phyloP scores from a whole-genome alignment of 768 basidiomycete species.

The Hypholoma sublateritium region DNA sequence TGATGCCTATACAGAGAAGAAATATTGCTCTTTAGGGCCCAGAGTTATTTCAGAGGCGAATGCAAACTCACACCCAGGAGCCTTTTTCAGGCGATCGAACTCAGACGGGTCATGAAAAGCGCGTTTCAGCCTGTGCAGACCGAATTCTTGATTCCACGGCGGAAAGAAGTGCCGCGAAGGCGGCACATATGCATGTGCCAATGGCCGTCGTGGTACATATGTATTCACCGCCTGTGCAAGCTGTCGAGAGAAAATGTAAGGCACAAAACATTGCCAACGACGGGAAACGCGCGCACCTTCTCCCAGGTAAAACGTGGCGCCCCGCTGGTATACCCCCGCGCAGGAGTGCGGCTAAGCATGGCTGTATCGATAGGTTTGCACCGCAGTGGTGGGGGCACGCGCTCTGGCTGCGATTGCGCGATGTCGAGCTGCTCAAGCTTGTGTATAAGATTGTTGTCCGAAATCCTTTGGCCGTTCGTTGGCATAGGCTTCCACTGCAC shows the following conservation, averaged over 20 bases:
- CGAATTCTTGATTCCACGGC: constrained; percentile 18
- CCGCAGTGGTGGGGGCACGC: neutral
- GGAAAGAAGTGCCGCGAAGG: constrained; percentile 5
- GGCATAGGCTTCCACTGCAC: constrained; percentile 19
- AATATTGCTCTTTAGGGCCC: neutral
- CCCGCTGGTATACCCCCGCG: neutral
- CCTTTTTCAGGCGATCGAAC: constrained; percentile 35
- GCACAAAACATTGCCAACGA: neutral
- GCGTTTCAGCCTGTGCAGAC: constrained; percentile 18
- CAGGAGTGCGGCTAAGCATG: constrained; percentile 1
- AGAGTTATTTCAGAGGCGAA: neutral
- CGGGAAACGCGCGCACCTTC: constrained; percentile 9
- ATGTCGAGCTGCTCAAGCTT: constrained; percentile 7
- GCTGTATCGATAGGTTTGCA: constrained; percentile 13
- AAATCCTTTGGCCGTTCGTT: constrained; percentile 12
- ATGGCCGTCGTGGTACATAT: constrained; percentile 11
- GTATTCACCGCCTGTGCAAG: constrained; percentile 11
- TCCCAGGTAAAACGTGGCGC: constrained; percentile 15
- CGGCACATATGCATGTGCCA: neutral
- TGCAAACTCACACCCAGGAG: constrained; percentile 41
- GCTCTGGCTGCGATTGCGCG: neutral
- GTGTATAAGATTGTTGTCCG: neutral
- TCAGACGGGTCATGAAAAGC: neutral
- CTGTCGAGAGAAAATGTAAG: neutral
- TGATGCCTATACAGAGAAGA: constrained; percentile 36